Base-by-base conservation (phyloP, 495 filamentous ascomycete species). In the Jackrogersella minutella region DNA sequence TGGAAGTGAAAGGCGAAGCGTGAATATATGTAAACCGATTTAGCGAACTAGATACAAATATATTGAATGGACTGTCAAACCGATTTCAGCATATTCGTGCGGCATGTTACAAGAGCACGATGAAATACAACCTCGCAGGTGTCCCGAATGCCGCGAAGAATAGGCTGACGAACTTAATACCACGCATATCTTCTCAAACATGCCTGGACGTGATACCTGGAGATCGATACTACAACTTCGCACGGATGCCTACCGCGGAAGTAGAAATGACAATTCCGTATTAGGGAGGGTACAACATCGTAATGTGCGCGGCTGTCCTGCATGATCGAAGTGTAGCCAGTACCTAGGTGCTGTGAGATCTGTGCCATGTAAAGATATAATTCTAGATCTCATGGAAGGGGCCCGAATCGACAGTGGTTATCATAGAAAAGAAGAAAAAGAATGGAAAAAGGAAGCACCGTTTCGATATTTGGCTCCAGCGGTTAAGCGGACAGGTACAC, bases 1-100 rank as follows among this genome's bases (percentile, higher is more conserved):
- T 44, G 66, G 66, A 64, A 69, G 60, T 17, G 60, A 60, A 16
- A 69, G 59, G 55, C 66, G 60, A 69, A 51, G 13, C 16, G 14
- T 68, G 4, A 39, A 34, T 14, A 22, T 10, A 6, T 19, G 22
- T 14, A 44, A 19, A 49, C 17, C 5, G 36, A 16, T 13, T 58
- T 47, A 14, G 9, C 28, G 36, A 50, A n/a, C 16, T 26, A 28
- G 14, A 21, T 19, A 34, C 10, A 44, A 55, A 54, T 17, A 17
- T 41, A 0, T 17, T 21, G 26, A 22, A 49, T 36, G 31, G 14
- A 43, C 40, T 46, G 1, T 22, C 5, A 1, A 11, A 30, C 40
- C 5, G 14, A 14, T 31, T 13, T 43, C 13, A 16, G 40, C 24
- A 22, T 55, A 5, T 19, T 54, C 16, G 54, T 55, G 17, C 3